These are phyloP conservation scores for Rugonectria rugulosa DNA, from an alignment of 2,329 filamentous ascomycete genomes.

Conservation along the genomic window DNA sequence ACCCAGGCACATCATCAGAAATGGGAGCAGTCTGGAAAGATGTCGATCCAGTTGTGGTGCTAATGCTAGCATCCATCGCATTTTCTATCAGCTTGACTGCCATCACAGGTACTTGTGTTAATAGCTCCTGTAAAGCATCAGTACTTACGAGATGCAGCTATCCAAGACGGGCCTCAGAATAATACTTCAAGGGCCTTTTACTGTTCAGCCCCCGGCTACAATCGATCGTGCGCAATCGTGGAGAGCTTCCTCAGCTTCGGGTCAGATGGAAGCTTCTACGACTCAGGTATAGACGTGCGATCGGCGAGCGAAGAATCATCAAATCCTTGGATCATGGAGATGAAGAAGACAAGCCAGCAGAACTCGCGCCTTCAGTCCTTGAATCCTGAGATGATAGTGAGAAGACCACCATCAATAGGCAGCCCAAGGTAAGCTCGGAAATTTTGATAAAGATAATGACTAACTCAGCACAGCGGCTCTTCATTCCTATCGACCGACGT, in stretches of 20 bases:
- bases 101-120: slow-evolving; percentile 23
- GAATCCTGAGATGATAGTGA: neutral
- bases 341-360: slow-evolving; percentile 22
- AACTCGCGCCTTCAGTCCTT: slow-evolving; percentile 15
- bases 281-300: slow-evolving; percentile 33
- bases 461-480: slow-evolving; percentile 10
- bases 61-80: slow-evolving; percentile 32
- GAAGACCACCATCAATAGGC: slow-evolving; percentile 12
- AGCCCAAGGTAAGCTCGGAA: slow-evolving; percentile 21
- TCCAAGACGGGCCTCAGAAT: slow-evolving; percentile 29
- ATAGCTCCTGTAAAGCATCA: neutral
- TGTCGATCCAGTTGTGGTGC: slow-evolving; percentile 24
- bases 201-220: slow-evolving; percentile 16
- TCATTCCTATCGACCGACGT: slow-evolving; percentile 16
- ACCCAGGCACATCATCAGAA: neutral
- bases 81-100: slow-evolving; percentile 29
- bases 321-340: slow-evolving; percentile 25
- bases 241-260: slow-evolving; percentile 30
- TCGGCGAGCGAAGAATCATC: slow-evolving; percentile 6
- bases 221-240: slow-evolving; percentile 26
- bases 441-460: neutral
- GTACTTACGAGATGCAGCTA: slow-evolving; percentile 20
- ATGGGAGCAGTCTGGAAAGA: slow-evolving; percentile 2
- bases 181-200: slow-evolving; percentile 6
- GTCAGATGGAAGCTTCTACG: slow-evolving; percentile 21